phyloP scores from a whole-genome alignment of 768 basidiomycete genomes.

The Lactarius evosmus region DNA sequence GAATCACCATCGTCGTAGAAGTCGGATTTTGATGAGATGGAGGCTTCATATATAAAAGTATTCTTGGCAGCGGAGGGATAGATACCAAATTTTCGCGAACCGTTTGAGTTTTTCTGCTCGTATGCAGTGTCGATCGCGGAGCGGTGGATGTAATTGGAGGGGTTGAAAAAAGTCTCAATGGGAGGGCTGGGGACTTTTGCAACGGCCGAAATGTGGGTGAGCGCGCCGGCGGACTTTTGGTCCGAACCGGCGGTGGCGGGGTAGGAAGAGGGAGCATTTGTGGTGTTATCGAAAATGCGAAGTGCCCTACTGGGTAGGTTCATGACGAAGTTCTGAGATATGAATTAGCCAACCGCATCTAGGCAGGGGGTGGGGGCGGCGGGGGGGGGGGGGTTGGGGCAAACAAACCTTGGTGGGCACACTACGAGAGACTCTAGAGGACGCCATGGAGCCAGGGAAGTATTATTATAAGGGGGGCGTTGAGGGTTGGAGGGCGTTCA shows the following conservation, averaged over 20 bases:
- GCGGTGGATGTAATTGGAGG: slow-evolving; percentile 20
- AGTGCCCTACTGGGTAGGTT: slow-evolving; percentile 19
- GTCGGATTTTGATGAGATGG: slow-evolving; percentile 27
- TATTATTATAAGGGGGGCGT: slow-evolving; percentile 9
- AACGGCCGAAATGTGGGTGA: slow-evolving; percentile 12
- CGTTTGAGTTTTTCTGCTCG: slow-evolving; percentile 22
- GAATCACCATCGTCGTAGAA: slow-evolving; percentile 26
- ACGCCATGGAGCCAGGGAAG: slow-evolving; percentile 15
- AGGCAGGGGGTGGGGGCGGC: neutral
- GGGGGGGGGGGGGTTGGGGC: neutral
- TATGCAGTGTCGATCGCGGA: slow-evolving; percentile 22
- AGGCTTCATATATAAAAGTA: slow-evolving; percentile 27
- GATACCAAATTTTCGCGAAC: slow-evolving; percentile 23
- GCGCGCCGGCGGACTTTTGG: slow-evolving; percentile 12
- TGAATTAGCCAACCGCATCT: slow-evolving; percentile 10
- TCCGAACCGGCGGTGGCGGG: slow-evolving; percentile 2
- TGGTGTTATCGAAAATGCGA: slow-evolving; percentile 24
- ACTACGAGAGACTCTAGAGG: slow-evolving; percentile 25
- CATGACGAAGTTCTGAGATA: slow-evolving; percentile 25
- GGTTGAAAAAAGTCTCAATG: slow-evolving; percentile 21
- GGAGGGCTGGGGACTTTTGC: slow-evolving; percentile 18
- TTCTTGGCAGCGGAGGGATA: slow-evolving; percentile 26
- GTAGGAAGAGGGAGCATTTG: slow-evolving; percentile 16
- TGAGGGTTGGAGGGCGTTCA: slow-evolving; percentile 19
- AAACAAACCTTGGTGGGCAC: slow-evolving; percentile 25